Evolutionary conservation across 306 rosid species (phyloP), one percentile per base, ranked within the genome.

Genomic region (Gillenia trifoliata): DNA sequence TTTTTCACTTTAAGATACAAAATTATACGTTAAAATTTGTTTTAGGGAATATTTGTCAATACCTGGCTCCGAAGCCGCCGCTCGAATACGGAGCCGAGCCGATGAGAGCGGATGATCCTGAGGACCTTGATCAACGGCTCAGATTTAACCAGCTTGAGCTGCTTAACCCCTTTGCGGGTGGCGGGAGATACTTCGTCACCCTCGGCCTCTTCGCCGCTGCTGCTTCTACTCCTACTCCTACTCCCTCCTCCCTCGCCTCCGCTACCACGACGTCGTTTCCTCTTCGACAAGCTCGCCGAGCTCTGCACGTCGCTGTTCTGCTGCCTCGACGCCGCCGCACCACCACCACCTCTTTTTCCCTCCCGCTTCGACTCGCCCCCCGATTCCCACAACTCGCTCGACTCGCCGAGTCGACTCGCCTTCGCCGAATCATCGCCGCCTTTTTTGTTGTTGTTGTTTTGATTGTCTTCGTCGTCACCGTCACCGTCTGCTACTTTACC

Each of bases 51-150:
- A 34, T 54, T 23, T 26, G 34, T 60, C 68, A 60, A 41, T 84
- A 87, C 90, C 88, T 87, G 90, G 85, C 85, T 87, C 55, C 83
- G 85, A 77, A 84, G 88, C 85, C 88, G 88, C 30, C 90, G 86
- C 70, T 87, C 85, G 68, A 87, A 84, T 12, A 73, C 72, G 31
- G 90, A 84, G 90, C 88, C 79, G 76, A 84, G 85, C 86, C 76
- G 83, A 75, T 84, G 88, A 20, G 88, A 81, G 33, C 85, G 84
- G 68, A 87, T 73, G 64, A 62, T 77, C 67, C 61, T 55, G 62
- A 87, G 86, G 65, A 87, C 49, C 74, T 77, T 84, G 36, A 75
- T 66, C 79, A 87, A 87, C 59, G 88, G 83, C 78, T 80, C 85
- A 55, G 78, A 74, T 87, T 87, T 84, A 73, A 79, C 65, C 70